A percentile compares a stretch with the other conserved stretches of the same genome.
Evolutionary conservation across 257 asterid species (phyloP).

Genomic region (Solanum pinnatisectum): DNA sequence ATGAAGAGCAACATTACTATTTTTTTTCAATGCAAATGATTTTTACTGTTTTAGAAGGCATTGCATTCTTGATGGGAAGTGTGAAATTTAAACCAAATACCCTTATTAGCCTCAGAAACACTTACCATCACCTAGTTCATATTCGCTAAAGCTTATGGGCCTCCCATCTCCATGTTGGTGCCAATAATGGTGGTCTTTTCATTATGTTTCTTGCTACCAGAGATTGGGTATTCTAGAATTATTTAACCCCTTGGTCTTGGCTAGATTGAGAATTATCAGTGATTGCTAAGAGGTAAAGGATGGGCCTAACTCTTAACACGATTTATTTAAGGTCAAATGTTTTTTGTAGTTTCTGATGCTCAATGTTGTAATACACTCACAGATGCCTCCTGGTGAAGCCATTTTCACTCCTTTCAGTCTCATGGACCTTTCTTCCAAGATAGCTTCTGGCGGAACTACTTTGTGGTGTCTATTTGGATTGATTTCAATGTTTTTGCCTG

Average conservation of each 20-base stretch:
- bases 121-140: neutral
- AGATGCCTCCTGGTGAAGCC: conserved; percentile 32
- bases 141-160: neutral
- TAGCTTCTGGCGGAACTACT: conserved; percentile 18
- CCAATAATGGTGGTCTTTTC: neutral
- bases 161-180: neutral
- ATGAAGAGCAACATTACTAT: neutral
- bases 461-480: conserved; percentile 30
- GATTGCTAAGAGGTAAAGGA: conserved; percentile 26
- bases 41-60: neutral
- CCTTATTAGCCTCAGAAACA: neutral
- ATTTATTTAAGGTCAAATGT: conserved; percentile 16
- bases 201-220: neutral
- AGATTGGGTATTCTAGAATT: neutral
- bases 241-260: neutral
- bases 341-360: conserved; percentile 26
- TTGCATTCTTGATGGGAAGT: neutral
- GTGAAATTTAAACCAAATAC: neutral
- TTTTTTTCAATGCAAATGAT: neutral
- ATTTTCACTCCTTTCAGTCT: conserved; percentile 27
- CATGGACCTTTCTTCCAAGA: conserved; percentile 25
- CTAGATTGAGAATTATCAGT: neutral
- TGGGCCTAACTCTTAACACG: conserved; percentile 17
- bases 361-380: conserved; percentile 29
- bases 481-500: conserved; percentile 23